Conservation (phyloP, 768 basidiomycete genomes). For the Podaxis sp. region DNA sequence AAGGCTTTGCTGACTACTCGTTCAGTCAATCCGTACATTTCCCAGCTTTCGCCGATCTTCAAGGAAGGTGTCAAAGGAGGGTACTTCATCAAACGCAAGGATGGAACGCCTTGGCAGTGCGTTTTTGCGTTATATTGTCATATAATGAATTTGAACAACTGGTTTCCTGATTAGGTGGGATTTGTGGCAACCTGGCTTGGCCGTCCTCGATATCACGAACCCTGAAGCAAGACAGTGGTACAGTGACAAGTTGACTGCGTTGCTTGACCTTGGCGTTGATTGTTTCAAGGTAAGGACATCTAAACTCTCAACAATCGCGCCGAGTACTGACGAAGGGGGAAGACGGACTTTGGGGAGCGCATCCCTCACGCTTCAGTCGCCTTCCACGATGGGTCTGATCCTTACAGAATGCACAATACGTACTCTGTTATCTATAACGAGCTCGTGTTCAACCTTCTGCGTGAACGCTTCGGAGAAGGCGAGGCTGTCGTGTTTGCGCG, state of each 20-base stretch:
- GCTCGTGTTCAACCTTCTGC: conserved; percentile 62
- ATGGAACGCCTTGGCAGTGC: conserved; percentile 70
- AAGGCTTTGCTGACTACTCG: neutral
- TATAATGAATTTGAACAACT: neutral
- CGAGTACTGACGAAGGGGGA: neutral
- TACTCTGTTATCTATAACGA: conserved; percentile 72
- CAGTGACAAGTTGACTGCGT: conserved; percentile 41
- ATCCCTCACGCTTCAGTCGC: conserved; percentile 65
- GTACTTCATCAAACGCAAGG: conserved; percentile 67
- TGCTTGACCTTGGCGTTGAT: conserved; percentile 58
- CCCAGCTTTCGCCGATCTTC: conserved; percentile 69
- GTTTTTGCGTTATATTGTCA: conserved; percentile 25
- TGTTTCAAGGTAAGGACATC: conserved; percentile 50
- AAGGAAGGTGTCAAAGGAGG: conserved; percentile 66
- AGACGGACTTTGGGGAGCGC: conserved; percentile 80
- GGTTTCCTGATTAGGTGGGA: conserved; percentile 23
- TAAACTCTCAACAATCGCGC: neutral
- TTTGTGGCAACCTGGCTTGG: conserved; percentile 40
- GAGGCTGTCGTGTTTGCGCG: conserved; percentile 73
- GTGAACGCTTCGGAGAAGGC: conserved; percentile 57
- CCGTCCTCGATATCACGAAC: conserved; percentile 62
- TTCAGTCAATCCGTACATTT: conserved; percentile 72
- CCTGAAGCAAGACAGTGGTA: conserved; percentile 60
- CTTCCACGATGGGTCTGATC: conserved; percentile 69
- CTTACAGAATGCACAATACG: conserved; percentile 70